Percentiles rank a stretch among this genome's conserved stretches.
Evolutionary conservation across 2,329 filamentous ascomycete species (phyloP).

Genomic region (Diaporthe sp.): DNA sequence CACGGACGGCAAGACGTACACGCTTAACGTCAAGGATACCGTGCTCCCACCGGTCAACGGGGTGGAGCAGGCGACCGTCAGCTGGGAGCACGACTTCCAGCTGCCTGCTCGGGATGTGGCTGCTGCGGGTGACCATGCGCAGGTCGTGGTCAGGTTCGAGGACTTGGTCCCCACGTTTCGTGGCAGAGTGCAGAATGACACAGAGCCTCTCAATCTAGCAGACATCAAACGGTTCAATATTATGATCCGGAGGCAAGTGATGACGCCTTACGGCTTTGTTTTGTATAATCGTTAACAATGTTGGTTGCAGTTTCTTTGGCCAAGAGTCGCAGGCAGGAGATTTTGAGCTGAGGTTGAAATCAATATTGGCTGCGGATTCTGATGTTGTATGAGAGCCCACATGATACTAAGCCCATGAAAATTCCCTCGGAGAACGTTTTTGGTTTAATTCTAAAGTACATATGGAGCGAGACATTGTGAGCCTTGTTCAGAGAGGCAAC

Average conservation of each 20-base stretch:
- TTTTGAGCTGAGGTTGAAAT: not conserved
- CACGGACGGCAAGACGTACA: constrained; percentile 65
- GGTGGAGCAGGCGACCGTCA: constrained; percentile 65
- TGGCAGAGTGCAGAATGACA: constrained; percentile 19
- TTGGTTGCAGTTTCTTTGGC: not conserved
- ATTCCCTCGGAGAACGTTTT: not conserved
- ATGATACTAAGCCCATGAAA: not conserved
- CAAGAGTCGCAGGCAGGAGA: constrained; percentile 7
- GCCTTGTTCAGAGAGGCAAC: not conserved
- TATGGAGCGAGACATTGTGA: not conserved
- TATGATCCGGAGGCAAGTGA: constrained; percentile 16
- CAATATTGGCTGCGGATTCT: constrained; percentile 4
- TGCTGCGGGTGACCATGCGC: not conserved
- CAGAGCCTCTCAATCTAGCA: not conserved
- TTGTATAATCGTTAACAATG: not conserved
- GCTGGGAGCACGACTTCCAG: constrained; percentile 67
- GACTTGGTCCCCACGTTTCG: constrained; percentile 2
- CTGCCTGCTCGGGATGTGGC: not conserved
- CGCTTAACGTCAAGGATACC: constrained; percentile 68
- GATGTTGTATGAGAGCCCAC: not conserved
- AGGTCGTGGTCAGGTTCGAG: not conserved
- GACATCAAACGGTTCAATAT: not conserved
- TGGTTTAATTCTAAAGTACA: no score
- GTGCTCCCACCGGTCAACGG: constrained; percentile 59
- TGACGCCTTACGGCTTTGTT: not conserved